phyloP scores from a whole-genome alignment of 139 green algal species.

The Spirogloea muscicola region DNA sequence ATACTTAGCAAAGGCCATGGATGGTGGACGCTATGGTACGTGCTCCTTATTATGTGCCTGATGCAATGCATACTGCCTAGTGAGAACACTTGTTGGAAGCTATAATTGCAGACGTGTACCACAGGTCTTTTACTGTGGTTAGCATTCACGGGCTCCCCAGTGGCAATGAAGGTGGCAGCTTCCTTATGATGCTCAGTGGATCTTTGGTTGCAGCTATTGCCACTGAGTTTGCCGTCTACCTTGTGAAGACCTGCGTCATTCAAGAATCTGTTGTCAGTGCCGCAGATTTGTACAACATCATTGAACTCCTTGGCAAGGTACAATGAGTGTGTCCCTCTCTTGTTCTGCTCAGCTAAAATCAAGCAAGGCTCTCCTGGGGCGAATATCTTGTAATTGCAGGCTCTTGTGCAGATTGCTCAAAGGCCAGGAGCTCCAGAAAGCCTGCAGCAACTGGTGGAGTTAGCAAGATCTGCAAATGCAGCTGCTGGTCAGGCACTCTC shows the following conservation, averaged over 20 bases:
- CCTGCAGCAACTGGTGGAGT: slow-evolving; percentile 68
- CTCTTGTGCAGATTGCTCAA: slow-evolving; percentile 39
- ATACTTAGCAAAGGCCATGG: slow-evolving; percentile 67
- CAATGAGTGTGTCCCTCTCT: too few relatives aligned
- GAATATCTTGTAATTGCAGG: slow-evolving; percentile 20
- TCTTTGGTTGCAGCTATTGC: slow-evolving; percentile 33
- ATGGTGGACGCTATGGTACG: slow-evolving; percentile 26
- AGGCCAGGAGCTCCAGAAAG: slow-evolving; percentile 43
- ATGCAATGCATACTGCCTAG: too few relatives aligned
- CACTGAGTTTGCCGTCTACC: slow-evolving; percentile 71
- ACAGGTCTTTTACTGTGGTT: too few relatives aligned
- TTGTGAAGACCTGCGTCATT: slow-evolving; percentile 62
- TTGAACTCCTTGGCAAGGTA: slow-evolving; percentile 66
- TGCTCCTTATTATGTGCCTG: neutral
- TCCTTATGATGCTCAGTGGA: slow-evolving; percentile 3
- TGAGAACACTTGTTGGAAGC: too few relatives aligned
- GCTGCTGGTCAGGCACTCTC: neutral
- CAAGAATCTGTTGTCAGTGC: slow-evolving; percentile 55
- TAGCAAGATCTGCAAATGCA: slow-evolving; percentile 55
- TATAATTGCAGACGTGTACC: neutral
- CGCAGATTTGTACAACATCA: slow-evolving; percentile 61
- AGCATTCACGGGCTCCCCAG: too few relatives aligned
- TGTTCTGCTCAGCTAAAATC: too few relatives aligned
- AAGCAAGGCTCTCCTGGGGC: neutral
- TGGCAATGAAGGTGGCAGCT: too few relatives aligned